Conservation (phyloP, 2,329 filamentous ascomycete genomes). For the Fusarium sterilihyphosum region DNA sequence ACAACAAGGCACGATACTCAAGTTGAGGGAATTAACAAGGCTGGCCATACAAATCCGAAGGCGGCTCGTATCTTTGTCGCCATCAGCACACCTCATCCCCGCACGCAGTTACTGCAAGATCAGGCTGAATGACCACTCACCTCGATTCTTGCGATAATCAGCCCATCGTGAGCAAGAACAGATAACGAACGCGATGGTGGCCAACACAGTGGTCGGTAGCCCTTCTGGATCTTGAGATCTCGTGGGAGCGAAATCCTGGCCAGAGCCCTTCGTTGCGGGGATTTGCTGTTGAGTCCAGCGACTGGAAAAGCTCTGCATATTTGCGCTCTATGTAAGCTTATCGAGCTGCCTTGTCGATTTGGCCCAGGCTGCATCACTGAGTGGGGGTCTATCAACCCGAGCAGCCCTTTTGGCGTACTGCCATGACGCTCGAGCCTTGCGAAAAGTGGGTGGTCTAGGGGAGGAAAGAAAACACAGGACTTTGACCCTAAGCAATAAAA, state of each 20-base stretch:
- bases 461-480: too few species aligned
- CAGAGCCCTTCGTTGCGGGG: not conserved
- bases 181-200: not conserved
- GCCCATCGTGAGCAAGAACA: not conserved
- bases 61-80: conserved; percentile 29
- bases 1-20: conserved; percentile 20
- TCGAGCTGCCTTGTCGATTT: conserved; percentile 13
- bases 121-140: conserved; percentile 24
- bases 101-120: conserved; percentile 25
- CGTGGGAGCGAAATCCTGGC: not conserved
- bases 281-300: not conserved
- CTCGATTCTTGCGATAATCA: not conserved
- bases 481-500: too few species aligned
- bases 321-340: conserved; percentile 20
- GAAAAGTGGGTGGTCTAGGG: not conserved
- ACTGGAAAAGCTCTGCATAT: conserved; percentile 15
- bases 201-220: not conserved
- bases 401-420: not conserved
- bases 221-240: conserved; percentile 10
- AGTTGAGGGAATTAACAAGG: conserved; percentile 34
- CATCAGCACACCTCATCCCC: conserved; percentile 15
- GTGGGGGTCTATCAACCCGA: conserved; percentile 6
- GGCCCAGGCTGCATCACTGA: not conserved
- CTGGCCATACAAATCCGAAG: conserved; percentile 26
- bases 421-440: conserved; percentile 21